phyloP scores from a whole-genome alignment of 2,329 filamentous ascomycete species.

The Zelopaecilomyces penicillatus region DNA sequence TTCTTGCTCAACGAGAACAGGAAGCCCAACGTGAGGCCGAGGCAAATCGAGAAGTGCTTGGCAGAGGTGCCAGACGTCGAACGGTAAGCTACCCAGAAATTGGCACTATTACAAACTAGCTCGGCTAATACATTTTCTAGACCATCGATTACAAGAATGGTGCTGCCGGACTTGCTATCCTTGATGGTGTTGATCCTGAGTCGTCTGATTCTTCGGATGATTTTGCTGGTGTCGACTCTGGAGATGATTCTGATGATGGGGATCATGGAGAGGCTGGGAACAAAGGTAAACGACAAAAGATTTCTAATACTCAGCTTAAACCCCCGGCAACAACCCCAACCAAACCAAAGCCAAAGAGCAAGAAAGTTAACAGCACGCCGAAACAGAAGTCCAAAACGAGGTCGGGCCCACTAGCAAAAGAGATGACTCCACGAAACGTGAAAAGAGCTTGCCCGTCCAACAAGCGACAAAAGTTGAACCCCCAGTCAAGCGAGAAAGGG shows the following conservation, averaged over 20 bases:
- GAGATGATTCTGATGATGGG: conserved; percentile 24
- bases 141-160: conserved; percentile 28
- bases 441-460: conserved; percentile 1
- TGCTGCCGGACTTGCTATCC: conserved; percentile 12
- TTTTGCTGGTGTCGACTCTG: conserved; percentile 22
- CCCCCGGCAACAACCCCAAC: conserved; percentile 17
- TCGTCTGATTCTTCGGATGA: conserved; percentile 26
- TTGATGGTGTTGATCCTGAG: conserved; percentile 18
- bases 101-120: too few species aligned
- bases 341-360: conserved; percentile 15
- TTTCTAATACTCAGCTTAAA: conserved; percentile 14
- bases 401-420: conserved; percentile 8
- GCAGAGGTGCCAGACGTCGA: conserved; percentile 72
- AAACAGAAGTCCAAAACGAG: conserved; percentile 20
- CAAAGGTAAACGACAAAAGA: conserved; percentile 29
- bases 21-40: conserved; percentile 67
- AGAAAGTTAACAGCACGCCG: conserved; percentile 24
- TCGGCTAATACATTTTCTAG: conserved; percentile 16
- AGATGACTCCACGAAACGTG: conserved; percentile 2
- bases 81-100: conserved; percentile 18
- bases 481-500: conserved; percentile 3
- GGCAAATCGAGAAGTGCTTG: conserved; percentile 63
- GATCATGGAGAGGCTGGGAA: conserved; percentile 5
- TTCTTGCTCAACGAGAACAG: conserved; percentile 73
- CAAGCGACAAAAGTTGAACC: conserved; percentile 1